Percentiles rank a stretch among this genome's conserved stretches.
phyloP scores from a whole-genome alignment of 768 basidiomycete species.

The Phanerodontia chrysosporium region DNA sequence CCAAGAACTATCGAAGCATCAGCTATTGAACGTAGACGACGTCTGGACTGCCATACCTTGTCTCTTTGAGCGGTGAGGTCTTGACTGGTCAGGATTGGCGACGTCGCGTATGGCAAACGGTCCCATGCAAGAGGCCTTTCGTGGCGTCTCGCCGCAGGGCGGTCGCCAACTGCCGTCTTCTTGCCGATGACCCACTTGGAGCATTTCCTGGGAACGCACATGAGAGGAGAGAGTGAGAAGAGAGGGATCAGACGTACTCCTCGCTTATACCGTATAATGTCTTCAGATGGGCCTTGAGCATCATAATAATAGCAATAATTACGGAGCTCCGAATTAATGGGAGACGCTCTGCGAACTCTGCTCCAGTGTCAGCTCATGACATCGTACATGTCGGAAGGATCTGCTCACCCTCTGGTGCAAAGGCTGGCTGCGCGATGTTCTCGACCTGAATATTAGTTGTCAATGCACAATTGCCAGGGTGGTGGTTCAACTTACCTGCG shows the following conservation, averaged over 20 bases:
- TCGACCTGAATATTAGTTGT: background rate
- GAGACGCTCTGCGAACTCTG: conserved; percentile 18
- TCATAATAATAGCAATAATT: conserved; percentile 78
- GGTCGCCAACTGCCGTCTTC: conserved; percentile 88
- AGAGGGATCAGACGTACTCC: conserved; percentile 56
- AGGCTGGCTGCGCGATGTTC: background rate
- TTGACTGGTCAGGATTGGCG: conserved; percentile 53
- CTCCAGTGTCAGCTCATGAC: background rate
- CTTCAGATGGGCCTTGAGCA: conserved; percentile 86
- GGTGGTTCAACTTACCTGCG: background rate
- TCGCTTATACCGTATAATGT: conserved; percentile 80
- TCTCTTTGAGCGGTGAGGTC: conserved; percentile 61
- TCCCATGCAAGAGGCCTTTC: conserved; percentile 68
- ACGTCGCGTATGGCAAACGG: conserved; percentile 62
- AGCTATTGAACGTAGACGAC: conserved; percentile 5
- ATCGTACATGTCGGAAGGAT: background rate
- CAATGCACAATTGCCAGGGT: background rate
- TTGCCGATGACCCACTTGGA: conserved; percentile 82
- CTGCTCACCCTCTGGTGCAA: background rate
- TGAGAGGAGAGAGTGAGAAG: background rate
- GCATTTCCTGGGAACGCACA: conserved; percentile 65
- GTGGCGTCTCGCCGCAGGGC: conserved; percentile 60
- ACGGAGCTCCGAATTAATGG: conserved; percentile 62
- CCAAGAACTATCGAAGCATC: conserved; percentile 51
- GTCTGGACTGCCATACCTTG: conserved; percentile 42